Evolutionary conservation across 768 basidiomycete species (phyloP), one percentile per base, ranked within the genome.

Genomic region (Baorangia bicolor): DNA sequence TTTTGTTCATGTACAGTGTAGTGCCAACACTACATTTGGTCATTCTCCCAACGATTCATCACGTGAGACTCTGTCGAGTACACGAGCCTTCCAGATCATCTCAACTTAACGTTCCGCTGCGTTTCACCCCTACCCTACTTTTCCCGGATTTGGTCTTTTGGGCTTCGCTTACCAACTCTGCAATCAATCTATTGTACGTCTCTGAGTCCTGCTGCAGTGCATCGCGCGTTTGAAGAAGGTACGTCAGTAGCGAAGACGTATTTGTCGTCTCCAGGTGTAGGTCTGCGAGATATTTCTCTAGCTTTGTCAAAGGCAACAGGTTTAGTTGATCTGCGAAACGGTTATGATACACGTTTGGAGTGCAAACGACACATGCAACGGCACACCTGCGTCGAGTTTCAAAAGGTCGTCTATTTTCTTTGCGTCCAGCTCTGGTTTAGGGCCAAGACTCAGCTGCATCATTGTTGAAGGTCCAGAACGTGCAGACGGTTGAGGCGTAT

Each of bases 101-200:
- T 64, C 52, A 73, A 45, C 67, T 73, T 64, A 79, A 73, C 27
- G 78, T 78, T 62, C 78, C 82, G 49, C 81, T 79, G 60, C 82
- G 77, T 58, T 78, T 77, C 60, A 69, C 63, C 30, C 78, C 74
- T 57, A 73, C 67, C 59, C 75, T 74, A 56, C 75, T 76, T 62
- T 86, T 89, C 16, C 83, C 82, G 8, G 83, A 83, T 66, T 90
- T 91, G 51, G 85, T 78, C 71, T 89, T 92, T 68, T 92, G 90
- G 33, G 94, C 94, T 71, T 96, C 92, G 40, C 85, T 85, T n/a
- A 97, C 92, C 47, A 97, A 76, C 67, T 93, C 93, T 27, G 88
- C 94, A 56, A 97, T 97, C 54, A 94, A 77, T 16, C 85, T 87
- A 71, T 97, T 95, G 65, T 93, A 94, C 27, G 86, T 90, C 75